Evolutionary conservation across 306 rosid species (phyloP).

Genomic region (Pterocarpus santalinus): DNA sequence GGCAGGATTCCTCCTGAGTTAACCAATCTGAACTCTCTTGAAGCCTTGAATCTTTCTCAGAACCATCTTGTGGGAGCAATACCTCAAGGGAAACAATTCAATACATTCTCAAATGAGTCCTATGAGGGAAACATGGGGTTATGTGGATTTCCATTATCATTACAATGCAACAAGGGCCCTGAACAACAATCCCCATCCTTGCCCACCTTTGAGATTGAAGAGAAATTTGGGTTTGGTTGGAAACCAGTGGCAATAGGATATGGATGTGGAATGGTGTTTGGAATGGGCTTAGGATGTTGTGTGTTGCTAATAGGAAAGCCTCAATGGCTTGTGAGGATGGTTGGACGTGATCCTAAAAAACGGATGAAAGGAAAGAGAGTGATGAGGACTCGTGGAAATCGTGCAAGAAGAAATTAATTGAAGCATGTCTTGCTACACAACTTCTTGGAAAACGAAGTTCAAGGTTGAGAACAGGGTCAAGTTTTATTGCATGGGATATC

Average conservation of each 20-base stretch:
- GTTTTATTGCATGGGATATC: too few relatives aligned
- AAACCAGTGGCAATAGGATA: too few relatives aligned
- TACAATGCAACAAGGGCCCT: neutral
- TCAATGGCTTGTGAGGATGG: neutral
- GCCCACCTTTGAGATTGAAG: neutral
- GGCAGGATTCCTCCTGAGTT: conserved; percentile 42
- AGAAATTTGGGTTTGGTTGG: neutral
- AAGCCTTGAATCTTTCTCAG: conserved; percentile 30
- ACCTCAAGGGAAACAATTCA: neutral
- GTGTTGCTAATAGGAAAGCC: conserved; percentile 18
- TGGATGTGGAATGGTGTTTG: too few relatives aligned
- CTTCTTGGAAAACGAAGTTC: too few relatives aligned
- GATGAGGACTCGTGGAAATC: neutral
- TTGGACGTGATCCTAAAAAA: neutral
- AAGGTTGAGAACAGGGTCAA: too few relatives aligned
- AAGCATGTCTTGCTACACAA: too few relatives aligned
- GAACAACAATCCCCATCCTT: neutral
- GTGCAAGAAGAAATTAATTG: neutral
- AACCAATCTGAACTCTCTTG: conserved; percentile 28
- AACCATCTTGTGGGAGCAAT: conserved; percentile 38
- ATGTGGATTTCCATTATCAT: conserved; percentile 45
- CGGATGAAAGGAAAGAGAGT: neutral
- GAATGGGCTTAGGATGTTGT: neutral
- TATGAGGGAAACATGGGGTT: conserved; percentile 35
- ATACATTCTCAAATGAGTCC: conserved; percentile 40